phyloP scores from a whole-genome alignment of 169 alveolate species.

The Plasmodium berghei region DNA sequence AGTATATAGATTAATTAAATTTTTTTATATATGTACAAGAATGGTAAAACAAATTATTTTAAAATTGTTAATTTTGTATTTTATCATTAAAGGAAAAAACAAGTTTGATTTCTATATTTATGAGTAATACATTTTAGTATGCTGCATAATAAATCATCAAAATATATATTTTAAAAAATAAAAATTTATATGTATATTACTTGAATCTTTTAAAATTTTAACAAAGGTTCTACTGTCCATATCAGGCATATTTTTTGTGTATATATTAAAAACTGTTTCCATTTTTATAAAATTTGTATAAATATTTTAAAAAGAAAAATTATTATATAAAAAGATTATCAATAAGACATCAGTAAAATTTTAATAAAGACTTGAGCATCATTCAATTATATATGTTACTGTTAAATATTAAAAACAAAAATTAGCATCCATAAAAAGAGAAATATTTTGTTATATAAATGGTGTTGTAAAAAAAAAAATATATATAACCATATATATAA shows the following conservation, averaged over 20 bases:
- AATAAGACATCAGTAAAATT: background rate
- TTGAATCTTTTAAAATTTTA: conserved; percentile 86
- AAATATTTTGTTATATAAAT: conserved; percentile 15
- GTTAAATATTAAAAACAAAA: background rate
- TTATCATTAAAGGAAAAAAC: background rate
- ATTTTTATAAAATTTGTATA: conserved; percentile 28
- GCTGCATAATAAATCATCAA: background rate
- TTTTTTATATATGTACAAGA: background rate
- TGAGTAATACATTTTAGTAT: background rate
- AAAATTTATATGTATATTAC: conserved; percentile 14
- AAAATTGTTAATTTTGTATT: background rate
- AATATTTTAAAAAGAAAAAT: background rate
- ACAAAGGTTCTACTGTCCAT: conserved; percentile 89
- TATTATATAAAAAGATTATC: background rate
- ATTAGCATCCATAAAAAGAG: conserved; percentile 1
- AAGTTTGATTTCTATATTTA: too few species aligned
- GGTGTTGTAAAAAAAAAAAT: conserved; percentile 8
- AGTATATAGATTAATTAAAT: background rate
- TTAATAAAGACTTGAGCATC: background rate
- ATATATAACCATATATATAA: background rate
- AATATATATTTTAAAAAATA: too few species aligned
- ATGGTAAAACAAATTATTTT: too few species aligned
- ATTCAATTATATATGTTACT: background rate
- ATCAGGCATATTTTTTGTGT: conserved; percentile 85
- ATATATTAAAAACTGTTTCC: conserved; percentile 81